Conservation (phyloP, 495 filamentous ascomycete genomes). For the Trichodelitschia bisporula region DNA sequence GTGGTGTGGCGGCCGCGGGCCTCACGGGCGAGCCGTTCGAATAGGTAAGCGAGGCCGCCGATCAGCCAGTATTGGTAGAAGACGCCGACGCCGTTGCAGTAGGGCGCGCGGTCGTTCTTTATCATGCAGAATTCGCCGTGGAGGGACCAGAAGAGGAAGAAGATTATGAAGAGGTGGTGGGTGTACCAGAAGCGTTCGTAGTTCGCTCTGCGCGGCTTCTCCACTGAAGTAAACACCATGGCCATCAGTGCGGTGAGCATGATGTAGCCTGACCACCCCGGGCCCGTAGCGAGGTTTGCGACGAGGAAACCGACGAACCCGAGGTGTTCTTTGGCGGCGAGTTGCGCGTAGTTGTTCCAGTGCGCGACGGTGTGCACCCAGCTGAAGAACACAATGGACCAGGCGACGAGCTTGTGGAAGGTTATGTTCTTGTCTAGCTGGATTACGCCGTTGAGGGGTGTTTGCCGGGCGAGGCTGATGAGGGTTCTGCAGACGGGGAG, state of each 20-base stretch:
- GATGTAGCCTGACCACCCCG: constrained; percentile 57
- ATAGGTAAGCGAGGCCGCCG: constrained; percentile 45
- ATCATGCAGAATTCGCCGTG: constrained; percentile 68
- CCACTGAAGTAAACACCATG: constrained; percentile 43
- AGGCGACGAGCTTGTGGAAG: constrained; percentile 57
- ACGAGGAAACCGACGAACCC: constrained; percentile 46
- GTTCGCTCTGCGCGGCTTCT: constrained; percentile 41
- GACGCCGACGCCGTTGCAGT: constrained; percentile 43
- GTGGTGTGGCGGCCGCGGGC: constrained; percentile 48
- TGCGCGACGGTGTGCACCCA: constrained; percentile 61
- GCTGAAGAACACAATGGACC: constrained; percentile 62
- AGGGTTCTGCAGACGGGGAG: constrained; percentile 58
- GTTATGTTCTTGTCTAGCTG: constrained; percentile 64
- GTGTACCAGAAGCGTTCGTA: constrained; percentile 66
- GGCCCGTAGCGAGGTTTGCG: constrained; percentile 46
- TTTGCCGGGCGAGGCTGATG: constrained; percentile 49
- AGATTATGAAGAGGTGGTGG: constrained; percentile 52
- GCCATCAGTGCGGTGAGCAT: constrained; percentile 45
- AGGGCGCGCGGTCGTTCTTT: constrained; percentile 45
- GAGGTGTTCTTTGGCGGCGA: constrained; percentile 42
- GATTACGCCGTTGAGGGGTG: constrained; percentile 51
- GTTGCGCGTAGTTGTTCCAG: constrained; percentile 57
- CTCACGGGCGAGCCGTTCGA: constrained; percentile 44
- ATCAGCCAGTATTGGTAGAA: constrained; percentile 70
- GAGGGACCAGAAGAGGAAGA: constrained; percentile 64